These are phyloP conservation scores for Ricinus communis DNA, from an alignment of 345 rosid species.

Conservation along the genomic window DNA sequence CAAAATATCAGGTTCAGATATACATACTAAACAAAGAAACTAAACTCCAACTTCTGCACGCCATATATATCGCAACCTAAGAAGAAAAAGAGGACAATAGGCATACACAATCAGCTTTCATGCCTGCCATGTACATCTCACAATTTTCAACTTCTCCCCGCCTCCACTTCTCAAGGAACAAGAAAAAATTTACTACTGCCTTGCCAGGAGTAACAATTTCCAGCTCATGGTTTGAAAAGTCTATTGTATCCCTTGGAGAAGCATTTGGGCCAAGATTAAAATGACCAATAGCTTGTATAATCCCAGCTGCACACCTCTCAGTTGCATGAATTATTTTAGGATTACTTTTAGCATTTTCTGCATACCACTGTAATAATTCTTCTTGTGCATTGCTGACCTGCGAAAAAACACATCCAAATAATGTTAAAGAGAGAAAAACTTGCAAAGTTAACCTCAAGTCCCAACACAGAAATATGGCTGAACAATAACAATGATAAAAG, in stretches of 20 bases:
- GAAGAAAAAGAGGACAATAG: slow-evolving; percentile 14
- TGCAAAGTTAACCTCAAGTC: slow-evolving; percentile 3
- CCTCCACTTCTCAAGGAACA: slow-evolving; percentile 90
- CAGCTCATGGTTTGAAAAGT: slow-evolving; percentile 33
- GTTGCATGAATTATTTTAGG: slow-evolving; percentile 78
- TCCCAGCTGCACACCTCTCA: slow-evolving; percentile 92
- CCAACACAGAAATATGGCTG: not conserved
- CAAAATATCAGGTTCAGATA: not conserved
- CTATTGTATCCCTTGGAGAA: slow-evolving; percentile 79
- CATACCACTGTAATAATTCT: slow-evolving; percentile 90
- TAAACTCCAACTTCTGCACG: not conserved
- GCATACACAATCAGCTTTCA: slow-evolving; percentile 76
- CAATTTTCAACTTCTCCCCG: slow-evolving; percentile 79
- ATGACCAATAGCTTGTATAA: slow-evolving; percentile 86
- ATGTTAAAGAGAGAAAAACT: not conserved
- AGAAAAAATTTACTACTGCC: slow-evolving; percentile 66
- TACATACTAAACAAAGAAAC: not conserved
- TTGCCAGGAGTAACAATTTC: slow-evolving; percentile 48
- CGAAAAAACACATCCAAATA: not conserved
- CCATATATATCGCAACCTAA: no score
- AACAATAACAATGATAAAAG: not conserved
- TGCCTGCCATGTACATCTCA: slow-evolving; percentile 57
- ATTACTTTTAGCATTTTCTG: slow-evolving; percentile 78
- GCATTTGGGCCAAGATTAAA: slow-evolving; percentile 82
- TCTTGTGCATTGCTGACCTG: slow-evolving; percentile 99